phyloP scores from a whole-genome alignment of 768 basidiomycete species.

The Mycena kentingensis region DNA sequence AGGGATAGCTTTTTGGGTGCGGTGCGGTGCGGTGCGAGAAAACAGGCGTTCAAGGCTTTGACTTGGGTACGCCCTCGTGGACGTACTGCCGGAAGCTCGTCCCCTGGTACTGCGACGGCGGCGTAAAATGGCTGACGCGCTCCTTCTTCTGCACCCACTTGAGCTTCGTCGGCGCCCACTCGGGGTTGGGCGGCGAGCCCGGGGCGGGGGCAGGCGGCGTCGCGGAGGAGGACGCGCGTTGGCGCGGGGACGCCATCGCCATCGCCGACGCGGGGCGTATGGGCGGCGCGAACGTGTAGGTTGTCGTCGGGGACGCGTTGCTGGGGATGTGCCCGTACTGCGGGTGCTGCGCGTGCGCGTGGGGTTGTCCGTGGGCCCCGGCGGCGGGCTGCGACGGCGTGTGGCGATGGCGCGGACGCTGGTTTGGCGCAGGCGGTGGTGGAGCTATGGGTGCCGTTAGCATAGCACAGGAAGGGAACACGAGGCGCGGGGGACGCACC shows the following conservation, averaged over 20 bases:
- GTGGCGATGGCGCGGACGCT: not conserved
- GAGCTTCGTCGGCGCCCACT: slow-evolving; percentile 20
- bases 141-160: slow-evolving; percentile 25
- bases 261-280: slow-evolving; percentile 21
- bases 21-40: too few species aligned
- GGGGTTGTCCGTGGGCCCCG: not conserved
- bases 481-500: slow-evolving; percentile 5
- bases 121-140: slow-evolving; percentile 24
- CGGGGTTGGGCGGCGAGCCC: slow-evolving; percentile 3
- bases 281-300: slow-evolving; percentile 16
- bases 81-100: slow-evolving; percentile 24
- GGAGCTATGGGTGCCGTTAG: not conserved
- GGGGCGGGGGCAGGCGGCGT: not conserved
- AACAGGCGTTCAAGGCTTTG: too few species aligned
- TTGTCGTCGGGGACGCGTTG: too few species aligned
- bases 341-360: not conserved
- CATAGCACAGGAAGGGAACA: not conserved
- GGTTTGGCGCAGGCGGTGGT: slow-evolving; percentile 1
- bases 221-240: not conserved
- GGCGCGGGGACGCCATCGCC: slow-evolving; percentile 6
- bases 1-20: too few species aligned
- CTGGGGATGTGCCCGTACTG: too few species aligned
- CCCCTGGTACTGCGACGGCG: slow-evolving; percentile 22
- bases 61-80: slow-evolving; percentile 19
- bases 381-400: not conserved